Evolutionary conservation across 352 stramenopile species (phyloP).

Genomic region (Phytophthora fragariaefolia): DNA sequence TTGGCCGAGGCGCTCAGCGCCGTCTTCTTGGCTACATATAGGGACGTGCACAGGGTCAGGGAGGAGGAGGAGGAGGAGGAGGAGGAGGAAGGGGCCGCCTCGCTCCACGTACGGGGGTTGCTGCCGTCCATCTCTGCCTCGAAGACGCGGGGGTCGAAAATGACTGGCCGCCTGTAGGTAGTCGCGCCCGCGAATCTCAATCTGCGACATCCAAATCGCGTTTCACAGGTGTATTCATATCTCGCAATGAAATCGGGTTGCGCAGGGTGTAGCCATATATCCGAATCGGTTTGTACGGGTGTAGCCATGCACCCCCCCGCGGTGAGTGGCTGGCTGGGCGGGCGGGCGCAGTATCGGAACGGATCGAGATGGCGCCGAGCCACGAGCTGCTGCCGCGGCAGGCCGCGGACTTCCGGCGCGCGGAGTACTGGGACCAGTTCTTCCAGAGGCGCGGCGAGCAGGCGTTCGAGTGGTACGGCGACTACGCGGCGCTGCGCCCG

Average conservation of each 20-base stretch:
- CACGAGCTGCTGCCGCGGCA: slow-evolving; percentile 55
- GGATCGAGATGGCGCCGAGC: too few relatives aligned
- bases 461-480: slow-evolving; percentile 86
- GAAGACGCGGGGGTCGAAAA: neutral
- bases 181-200: neutral
- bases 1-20: slow-evolving; percentile 66
- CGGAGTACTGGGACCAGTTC: slow-evolving; percentile 81
- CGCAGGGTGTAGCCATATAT: too few relatives aligned
- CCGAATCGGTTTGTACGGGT: slow-evolving; percentile 17
- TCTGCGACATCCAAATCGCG: neutral
- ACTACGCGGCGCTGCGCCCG: slow-evolving; percentile 53
- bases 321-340: too few relatives aligned
- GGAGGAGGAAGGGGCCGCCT: neutral
- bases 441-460: slow-evolving; percentile 73
- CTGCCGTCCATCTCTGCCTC: slow-evolving; percentile 41
- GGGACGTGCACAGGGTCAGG: neutral
- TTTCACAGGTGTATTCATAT: neutral
- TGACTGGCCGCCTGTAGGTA: neutral
- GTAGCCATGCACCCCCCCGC: too few relatives aligned
- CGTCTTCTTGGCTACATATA: slow-evolving; percentile 57
- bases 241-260: too few relatives aligned
- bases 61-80: neutral
- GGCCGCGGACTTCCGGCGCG: slow-evolving; percentile 68
- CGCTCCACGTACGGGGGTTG: slow-evolving; percentile 47
- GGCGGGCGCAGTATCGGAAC: too few relatives aligned